Conservation (phyloP, 495 filamentous ascomycete species). For the Corynascus novoguineensis region DNA sequence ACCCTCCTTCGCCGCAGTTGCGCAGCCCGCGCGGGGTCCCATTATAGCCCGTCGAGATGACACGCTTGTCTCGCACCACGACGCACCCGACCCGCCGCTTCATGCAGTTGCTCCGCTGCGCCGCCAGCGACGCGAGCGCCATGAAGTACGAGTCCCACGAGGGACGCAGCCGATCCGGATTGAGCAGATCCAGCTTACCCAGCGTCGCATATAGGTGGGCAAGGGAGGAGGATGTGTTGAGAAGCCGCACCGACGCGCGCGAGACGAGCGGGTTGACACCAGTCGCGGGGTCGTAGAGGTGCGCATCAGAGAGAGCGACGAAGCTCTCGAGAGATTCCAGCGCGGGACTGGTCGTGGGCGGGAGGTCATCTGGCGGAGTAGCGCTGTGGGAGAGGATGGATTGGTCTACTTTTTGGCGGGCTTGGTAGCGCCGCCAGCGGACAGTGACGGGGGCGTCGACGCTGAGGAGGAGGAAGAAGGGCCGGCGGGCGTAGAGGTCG, state of each 20-base stretch:
- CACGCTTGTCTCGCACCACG: constrained; percentile 78
- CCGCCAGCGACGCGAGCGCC: constrained; percentile 84
- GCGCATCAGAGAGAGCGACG: constrained; percentile 64
- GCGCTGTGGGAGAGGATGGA: too few relatives aligned
- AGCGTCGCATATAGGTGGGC: constrained; percentile 64
- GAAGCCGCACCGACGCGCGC: constrained; percentile 71
- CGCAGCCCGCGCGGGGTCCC: constrained; percentile 78
- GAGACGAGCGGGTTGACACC: constrained; percentile 70
- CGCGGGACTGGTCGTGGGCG: constrained; percentile 62
- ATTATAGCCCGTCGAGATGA: constrained; percentile 97
- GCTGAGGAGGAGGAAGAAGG: constrained; percentile 88
- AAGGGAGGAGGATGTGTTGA: constrained; percentile 74
- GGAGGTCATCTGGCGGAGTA: too few relatives aligned
- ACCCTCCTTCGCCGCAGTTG: constrained; percentile 94
- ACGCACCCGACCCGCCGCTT: constrained; percentile 94
- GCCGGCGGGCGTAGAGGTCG: constrained; percentile 67
- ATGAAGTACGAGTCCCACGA: constrained; percentile 98
- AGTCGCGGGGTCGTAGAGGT: constrained; percentile 62
- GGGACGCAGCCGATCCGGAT: constrained; percentile 77
- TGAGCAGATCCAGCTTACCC: constrained; percentile 61
- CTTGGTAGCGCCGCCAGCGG: constrained; percentile 67
- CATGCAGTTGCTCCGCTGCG: constrained; percentile 95
- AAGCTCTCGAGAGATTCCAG: constrained; percentile 63
- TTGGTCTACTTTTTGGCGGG: constrained; percentile 41
- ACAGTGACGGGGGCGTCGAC: constrained; percentile 82